These are phyloP conservation scores for Phyllostachys edulis DNA, from an alignment of 176 grass and related monocot genomes.

Conservation along the genomic window DNA sequence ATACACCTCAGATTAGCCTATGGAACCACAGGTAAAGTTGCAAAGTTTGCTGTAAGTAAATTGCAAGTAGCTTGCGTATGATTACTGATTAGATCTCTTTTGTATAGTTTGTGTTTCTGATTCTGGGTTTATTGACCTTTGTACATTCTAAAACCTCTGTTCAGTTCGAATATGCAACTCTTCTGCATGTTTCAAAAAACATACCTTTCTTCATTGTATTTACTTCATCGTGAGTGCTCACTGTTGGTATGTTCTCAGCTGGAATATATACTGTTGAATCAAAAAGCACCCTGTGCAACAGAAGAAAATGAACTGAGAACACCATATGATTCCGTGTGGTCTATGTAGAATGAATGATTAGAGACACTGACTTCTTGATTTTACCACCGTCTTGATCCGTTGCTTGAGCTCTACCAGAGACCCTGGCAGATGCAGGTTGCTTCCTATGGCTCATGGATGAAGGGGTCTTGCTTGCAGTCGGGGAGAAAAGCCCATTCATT, in stretches of 20 bases:
- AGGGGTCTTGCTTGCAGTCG: conserved; percentile 50
- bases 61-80: conserved; percentile 8
- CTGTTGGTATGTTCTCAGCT: conserved; percentile 27
- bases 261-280: conserved; percentile 37
- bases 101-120: not conserved
- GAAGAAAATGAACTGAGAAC: conserved; percentile 31
- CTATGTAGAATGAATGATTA: not conserved
- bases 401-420: conserved; percentile 48
- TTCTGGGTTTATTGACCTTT: not conserved
- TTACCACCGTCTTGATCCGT: conserved; percentile 40
- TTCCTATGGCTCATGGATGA: conserved; percentile 54
- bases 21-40: conserved; percentile 2
- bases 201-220: conserved; percentile 37
- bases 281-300: conserved; percentile 67
- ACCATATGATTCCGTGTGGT: not conserved
- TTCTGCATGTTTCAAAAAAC: not conserved
- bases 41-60: conserved; percentile 19
- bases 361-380: conserved; percentile 69
- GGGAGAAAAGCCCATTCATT: conserved; percentile 58
- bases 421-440: conserved; percentile 36
- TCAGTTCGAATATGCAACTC: not conserved
- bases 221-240: not conserved
- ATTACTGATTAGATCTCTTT: not conserved
- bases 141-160: not conserved
- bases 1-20: not conserved